Evolutionary conservation across 2,329 filamentous ascomycete species (phyloP).

Genomic region (Lasiodiplodia theobromae): DNA sequence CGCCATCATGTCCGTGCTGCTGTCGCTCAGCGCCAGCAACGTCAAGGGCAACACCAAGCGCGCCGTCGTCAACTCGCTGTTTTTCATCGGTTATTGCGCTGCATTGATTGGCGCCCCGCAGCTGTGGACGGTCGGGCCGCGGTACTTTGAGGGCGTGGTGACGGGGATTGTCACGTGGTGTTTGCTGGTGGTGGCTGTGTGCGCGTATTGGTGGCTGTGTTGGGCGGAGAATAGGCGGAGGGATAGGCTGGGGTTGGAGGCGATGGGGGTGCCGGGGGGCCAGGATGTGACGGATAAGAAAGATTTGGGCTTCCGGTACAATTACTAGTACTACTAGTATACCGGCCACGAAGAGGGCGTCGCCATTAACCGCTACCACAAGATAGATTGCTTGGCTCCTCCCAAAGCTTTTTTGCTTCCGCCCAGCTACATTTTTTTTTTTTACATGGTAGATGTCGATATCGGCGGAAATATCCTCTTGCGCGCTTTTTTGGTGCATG

Average conservation of each 20-base stretch:
- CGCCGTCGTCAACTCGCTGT: conserved; percentile 55
- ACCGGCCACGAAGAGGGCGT: too few relatives aligned
- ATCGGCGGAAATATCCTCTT: too few relatives aligned
- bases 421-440: too few relatives aligned
- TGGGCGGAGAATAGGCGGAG: conserved; percentile 45
- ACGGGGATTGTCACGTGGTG: conserved; percentile 55
- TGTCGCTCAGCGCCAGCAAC: conserved; percentile 57
- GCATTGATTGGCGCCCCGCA: conserved; percentile 58
- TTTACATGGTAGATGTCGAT: too few relatives aligned
- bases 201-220: conserved; percentile 48
- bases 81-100: conserved; percentile 60
- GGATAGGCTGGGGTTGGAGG: conserved; percentile 33
- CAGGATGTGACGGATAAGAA: conserved; percentile 48
- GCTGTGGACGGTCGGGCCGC: conserved; percentile 55
- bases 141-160: conserved; percentile 57
- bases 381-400: too few relatives aligned
- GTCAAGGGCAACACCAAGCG: conserved; percentile 62
- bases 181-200: conserved; percentile 43
- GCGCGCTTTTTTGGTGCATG: too few relatives aligned
- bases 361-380: too few relatives aligned
- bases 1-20: conserved; percentile 51
- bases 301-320: conserved; percentile 46
- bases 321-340: conserved; percentile 7
- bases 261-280: conserved; percentile 37
- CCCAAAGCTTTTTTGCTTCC: too few relatives aligned